A percentile compares a stretch with the other conserved stretches of the same genome.
Conservation (phyloP, 2,329 filamentous ascomycete genomes). For the Whalleya microplaca region DNA sequence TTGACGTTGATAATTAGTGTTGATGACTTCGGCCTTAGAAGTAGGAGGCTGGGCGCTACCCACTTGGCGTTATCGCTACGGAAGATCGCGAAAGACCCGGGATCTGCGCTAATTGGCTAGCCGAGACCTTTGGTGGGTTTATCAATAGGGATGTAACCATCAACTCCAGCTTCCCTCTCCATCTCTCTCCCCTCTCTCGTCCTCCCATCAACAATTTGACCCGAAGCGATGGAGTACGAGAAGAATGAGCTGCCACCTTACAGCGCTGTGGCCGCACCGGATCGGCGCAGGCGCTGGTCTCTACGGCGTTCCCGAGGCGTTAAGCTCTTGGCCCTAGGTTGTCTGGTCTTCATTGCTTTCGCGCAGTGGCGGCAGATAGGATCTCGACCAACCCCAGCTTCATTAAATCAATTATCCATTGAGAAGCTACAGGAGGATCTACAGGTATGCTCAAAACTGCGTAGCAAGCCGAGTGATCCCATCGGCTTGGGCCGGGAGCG, state of each 20-base stretch:
- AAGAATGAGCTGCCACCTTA: conserved; percentile 52
- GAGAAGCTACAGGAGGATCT: conserved; percentile 58
- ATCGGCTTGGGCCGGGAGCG: conserved; percentile 58
- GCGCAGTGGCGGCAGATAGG: conserved; percentile 52
- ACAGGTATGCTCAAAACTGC: conserved; percentile 58
- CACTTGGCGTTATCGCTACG: conserved; percentile 18
- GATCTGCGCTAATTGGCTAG: conserved; percentile 20
- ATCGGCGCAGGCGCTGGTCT: conserved; percentile 34
- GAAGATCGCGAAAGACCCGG: conserved; percentile 12
- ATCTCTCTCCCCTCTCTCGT: conserved; percentile 2
- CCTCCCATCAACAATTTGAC: conserved; percentile 1
- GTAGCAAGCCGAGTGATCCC: conserved; percentile 58
- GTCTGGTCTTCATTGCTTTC: conserved; percentile 55
- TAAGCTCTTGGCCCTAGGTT: conserved; percentile 48
- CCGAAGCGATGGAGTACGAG: conserved; percentile 38
- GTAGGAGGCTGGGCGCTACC: too few species aligned
- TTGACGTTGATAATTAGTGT: too few species aligned
- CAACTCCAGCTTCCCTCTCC: conserved; percentile 19
- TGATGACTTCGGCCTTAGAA: too few species aligned
- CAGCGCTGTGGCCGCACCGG: conserved; percentile 38
- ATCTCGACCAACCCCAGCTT: conserved; percentile 6
- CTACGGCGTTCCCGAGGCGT: conserved; percentile 50
- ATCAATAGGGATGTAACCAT: not conserved
- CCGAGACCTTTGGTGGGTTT: conserved; percentile 1
- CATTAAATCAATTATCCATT: conserved; percentile 53